A percentile compares a stretch with the other conserved stretches of the same genome.
Conservation (phyloP, 495 filamentous ascomycete species). For the Penicillium bovifimosum region DNA sequence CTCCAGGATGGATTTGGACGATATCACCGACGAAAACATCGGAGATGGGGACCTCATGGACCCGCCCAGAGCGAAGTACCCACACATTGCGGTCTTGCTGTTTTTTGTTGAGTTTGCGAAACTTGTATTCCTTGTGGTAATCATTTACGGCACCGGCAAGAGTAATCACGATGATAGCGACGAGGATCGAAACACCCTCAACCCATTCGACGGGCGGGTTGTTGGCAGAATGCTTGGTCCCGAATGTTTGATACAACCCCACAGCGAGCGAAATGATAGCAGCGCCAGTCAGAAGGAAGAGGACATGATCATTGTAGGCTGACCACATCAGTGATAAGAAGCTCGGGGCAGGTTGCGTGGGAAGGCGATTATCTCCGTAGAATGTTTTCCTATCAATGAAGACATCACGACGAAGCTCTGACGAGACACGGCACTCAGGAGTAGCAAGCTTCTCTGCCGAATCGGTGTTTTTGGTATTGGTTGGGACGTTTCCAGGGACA, state of each 20-base stretch:
- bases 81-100: slow-evolving; percentile 59
- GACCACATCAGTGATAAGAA: slow-evolving; percentile 53
- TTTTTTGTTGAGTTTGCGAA: slow-evolving; percentile 53
- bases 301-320: slow-evolving; percentile 67
- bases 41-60: slow-evolving; percentile 60
- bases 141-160: slow-evolving; percentile 59
- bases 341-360: background rate
- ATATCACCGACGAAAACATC: slow-evolving; percentile 75
- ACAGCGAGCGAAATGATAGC: slow-evolving; percentile 69
- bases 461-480: background rate
- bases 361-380: slow-evolving; percentile 4
- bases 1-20: slow-evolving; percentile 67
- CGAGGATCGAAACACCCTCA: slow-evolving; percentile 63
- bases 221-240: slow-evolving; percentile 13
- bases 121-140: slow-evolving; percentile 60
- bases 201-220: slow-evolving; percentile 58
- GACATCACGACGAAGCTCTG: background rate
- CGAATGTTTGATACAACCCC: slow-evolving; percentile 55
- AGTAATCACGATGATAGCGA: slow-evolving; percentile 62
- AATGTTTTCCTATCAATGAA: background rate
- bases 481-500: background rate
- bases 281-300: slow-evolving; percentile 63
- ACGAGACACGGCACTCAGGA: background rate
- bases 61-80: slow-evolving; percentile 62
- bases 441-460: background rate